Conservation (phyloP, 306 rosid species). For the Hippophae gyantsensis region DNA sequence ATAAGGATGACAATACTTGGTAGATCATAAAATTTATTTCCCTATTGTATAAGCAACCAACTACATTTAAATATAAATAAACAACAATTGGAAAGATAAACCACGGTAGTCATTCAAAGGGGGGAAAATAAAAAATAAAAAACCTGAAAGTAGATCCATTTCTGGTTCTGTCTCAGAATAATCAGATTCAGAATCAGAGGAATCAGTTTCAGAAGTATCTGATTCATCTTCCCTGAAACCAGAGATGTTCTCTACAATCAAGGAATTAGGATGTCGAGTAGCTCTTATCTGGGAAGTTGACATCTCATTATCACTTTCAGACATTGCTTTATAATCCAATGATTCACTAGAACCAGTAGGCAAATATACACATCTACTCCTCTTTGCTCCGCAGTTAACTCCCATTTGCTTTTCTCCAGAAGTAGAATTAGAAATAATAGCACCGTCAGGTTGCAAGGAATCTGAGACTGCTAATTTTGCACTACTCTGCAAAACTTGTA, state of each 20-base stretch:
- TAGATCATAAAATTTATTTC: too few relatives aligned
- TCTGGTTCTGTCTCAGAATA: constrained; percentile 71
- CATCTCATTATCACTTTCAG: constrained; percentile 39
- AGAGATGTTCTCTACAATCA: constrained; percentile 61
- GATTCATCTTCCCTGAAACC: constrained; percentile 55
- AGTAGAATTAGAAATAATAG: constrained; percentile 29
- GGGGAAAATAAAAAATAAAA: constrained; percentile 3
- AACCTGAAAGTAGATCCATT: constrained; percentile 70
- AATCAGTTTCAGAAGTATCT: constrained; percentile 60
- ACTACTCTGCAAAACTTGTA: constrained; percentile 24
- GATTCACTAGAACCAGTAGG: constrained; percentile 78
- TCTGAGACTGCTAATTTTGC: constrained; percentile 24
- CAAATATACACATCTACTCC: constrained; percentile 52
- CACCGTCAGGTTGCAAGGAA: constrained; percentile 28
- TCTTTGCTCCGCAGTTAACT: constrained; percentile 44
- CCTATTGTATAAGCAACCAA: too few relatives aligned
- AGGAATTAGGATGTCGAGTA: constrained; percentile 32
- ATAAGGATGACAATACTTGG: too few relatives aligned
- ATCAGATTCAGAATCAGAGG: constrained; percentile 50
- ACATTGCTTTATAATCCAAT: constrained; percentile 48
- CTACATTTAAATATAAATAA: too few relatives aligned
- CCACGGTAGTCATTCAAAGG: neutral
- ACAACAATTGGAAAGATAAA: too few relatives aligned
- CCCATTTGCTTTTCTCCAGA: constrained; percentile 54
- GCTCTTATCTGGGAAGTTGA: constrained; percentile 43